A percentile compares a stretch with the other conserved stretches of the same genome.
Evolutionary conservation across 352 stramenopile species (phyloP).

Genomic region (Phytophthora multivora): DNA sequence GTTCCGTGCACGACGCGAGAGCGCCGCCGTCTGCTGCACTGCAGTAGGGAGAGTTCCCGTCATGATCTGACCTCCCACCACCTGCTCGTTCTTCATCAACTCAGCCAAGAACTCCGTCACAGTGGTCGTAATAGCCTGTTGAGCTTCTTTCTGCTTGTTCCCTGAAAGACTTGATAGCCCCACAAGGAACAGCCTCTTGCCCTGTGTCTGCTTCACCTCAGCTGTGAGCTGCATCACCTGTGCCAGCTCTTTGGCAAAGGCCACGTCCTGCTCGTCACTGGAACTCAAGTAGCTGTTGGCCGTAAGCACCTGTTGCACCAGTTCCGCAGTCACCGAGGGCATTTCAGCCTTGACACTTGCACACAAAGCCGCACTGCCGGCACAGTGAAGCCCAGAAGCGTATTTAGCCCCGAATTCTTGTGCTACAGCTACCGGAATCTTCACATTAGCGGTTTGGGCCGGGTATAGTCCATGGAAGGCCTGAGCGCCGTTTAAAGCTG

Average conservation of each 20-base stretch:
- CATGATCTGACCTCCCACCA: constrained; percentile 46
- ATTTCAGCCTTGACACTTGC: constrained; percentile 14
- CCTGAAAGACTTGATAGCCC: constrained; percentile 30
- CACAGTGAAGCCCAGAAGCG: constrained; percentile 28
- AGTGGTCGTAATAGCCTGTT: constrained; percentile 27
- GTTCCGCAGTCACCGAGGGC: not conserved
- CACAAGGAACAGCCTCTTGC: constrained; percentile 45
- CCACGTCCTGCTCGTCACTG: constrained; percentile 29
- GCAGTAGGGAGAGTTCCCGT: constrained; percentile 20
- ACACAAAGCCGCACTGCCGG: constrained; percentile 35
- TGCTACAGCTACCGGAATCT: constrained; percentile 35
- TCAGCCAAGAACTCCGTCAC: constrained; percentile 45
- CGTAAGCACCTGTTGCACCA: constrained; percentile 32
- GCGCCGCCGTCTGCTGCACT: constrained; percentile 24
- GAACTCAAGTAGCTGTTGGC: constrained; percentile 35
- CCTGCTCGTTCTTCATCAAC: constrained; percentile 38
- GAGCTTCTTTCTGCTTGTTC: constrained; percentile 33
- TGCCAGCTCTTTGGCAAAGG: constrained; percentile 39
- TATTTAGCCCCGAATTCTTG: constrained; percentile 31
- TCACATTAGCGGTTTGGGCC: constrained; percentile 13
- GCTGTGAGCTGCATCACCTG: constrained; percentile 37
- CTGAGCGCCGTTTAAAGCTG: constrained; percentile 12
- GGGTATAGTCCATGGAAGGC: constrained; percentile 44
- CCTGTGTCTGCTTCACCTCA: constrained; percentile 18
- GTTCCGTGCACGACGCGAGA: constrained; percentile 32